phyloP scores from a whole-genome alignment of 2,329 filamentous ascomycete species.

The Ramularia collo-cygni region DNA sequence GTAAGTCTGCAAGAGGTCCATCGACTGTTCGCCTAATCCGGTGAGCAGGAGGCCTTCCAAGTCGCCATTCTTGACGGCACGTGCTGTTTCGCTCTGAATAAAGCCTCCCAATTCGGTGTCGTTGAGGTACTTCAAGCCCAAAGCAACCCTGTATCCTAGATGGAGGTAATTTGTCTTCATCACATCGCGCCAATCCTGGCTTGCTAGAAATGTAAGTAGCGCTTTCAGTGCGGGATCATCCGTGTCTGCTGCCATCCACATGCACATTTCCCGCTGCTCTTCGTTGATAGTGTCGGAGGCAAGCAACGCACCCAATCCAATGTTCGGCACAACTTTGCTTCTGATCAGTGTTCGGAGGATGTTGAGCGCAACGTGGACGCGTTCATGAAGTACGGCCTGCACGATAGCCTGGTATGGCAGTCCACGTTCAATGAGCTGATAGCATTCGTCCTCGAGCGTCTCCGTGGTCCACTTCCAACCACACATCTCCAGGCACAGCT shows the following conservation, averaged over 20 bases:
- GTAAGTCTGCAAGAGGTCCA: slow-evolving; percentile 69
- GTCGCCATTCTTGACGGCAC: slow-evolving; percentile 59
- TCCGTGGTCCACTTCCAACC: slow-evolving; percentile 58
- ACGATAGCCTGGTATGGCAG: slow-evolving; percentile 71
- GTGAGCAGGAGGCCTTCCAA: slow-evolving; percentile 72
- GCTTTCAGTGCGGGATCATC: slow-evolving; percentile 74
- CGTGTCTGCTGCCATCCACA: slow-evolving; percentile 57
- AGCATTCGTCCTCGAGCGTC: slow-evolving; percentile 43
- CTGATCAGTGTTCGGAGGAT: slow-evolving; percentile 63
- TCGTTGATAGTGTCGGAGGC: slow-evolving; percentile 45
- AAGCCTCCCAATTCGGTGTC: slow-evolving; percentile 42
- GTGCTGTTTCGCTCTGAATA: slow-evolving; percentile 47
- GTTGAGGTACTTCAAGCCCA: slow-evolving; percentile 66
- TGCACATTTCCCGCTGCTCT: slow-evolving; percentile 55
- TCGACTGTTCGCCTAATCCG: slow-evolving; percentile 64
- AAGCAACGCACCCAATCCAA: slow-evolving; percentile 43
- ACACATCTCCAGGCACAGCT: slow-evolving; percentile 68
- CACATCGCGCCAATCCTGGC: slow-evolving; percentile 67
- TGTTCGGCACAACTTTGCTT: slow-evolving; percentile 57
- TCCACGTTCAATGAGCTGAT: slow-evolving; percentile 46
- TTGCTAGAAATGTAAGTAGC: slow-evolving; percentile 70
- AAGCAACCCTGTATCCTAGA: slow-evolving; percentile 64
- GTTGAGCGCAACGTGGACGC: slow-evolving; percentile 60
- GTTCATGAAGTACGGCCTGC: slow-evolving; percentile 66
- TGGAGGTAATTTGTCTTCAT: slow-evolving; percentile 67